phyloP scores from a whole-genome alignment of 345 rosid genomes.

The Cardamine resedifolia region DNA sequence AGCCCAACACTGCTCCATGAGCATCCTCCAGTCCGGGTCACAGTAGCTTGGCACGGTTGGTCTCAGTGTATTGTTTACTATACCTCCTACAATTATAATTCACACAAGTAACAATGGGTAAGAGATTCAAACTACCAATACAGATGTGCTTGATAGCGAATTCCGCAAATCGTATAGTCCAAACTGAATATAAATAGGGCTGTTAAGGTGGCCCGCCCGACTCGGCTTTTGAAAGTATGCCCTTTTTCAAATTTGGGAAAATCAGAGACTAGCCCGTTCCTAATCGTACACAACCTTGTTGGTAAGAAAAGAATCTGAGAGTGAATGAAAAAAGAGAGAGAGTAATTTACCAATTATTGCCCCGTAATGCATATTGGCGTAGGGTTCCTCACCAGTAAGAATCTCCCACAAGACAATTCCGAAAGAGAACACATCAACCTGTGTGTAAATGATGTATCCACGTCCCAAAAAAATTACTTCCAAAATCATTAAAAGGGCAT shows the following conservation, averaged over 20 bases:
- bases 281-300: slow-evolving; percentile 2
- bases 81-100: slow-evolving; percentile 56
- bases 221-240: neutral
- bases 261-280: neutral
- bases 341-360: slow-evolving; percentile 69
- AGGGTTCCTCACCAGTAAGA: slow-evolving; percentile 91
- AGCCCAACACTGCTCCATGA: slow-evolving; percentile 94
- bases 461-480: slow-evolving; percentile 5
- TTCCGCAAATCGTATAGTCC: neutral
- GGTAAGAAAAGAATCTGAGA: neutral
- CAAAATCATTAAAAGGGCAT: neutral
- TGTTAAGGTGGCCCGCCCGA: neutral
- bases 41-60: slow-evolving; percentile 70
- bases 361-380: slow-evolving; percentile 89
- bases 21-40: slow-evolving; percentile 72
- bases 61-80: slow-evolving; percentile 77
- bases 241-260: neutral
- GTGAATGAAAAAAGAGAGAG: neutral
- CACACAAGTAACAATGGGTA: slow-evolving; percentile 34
- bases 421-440: slow-evolving; percentile 89
- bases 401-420: slow-evolving; percentile 91
- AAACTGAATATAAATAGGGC: neutral
- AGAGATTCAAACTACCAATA: slow-evolving; percentile 32
- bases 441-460: slow-evolving; percentile 27
- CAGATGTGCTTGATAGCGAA: slow-evolving; percentile 5